Evolutionary conservation across 2,329 filamentous ascomycete species (phyloP).

Genomic region (Ophiocordyceps polyrhachis-furcata): DNA sequence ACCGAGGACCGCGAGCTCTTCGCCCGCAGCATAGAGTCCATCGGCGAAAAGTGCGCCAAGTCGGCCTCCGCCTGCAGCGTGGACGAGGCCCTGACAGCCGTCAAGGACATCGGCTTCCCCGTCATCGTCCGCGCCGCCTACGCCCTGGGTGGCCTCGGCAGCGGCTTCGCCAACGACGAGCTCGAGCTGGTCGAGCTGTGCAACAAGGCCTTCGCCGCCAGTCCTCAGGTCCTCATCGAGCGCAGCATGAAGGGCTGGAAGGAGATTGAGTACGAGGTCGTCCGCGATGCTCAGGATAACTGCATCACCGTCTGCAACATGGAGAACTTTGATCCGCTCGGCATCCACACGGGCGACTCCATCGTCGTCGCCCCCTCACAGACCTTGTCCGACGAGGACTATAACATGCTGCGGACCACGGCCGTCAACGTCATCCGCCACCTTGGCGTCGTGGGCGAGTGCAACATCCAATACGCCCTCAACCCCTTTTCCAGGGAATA

Average conservation of each 20-base stretch:
- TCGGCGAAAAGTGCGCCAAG: conserved; percentile 94
- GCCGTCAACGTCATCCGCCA: conserved; percentile 95
- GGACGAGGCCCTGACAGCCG: conserved; percentile 73
- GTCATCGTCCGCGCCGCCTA: conserved; percentile 96
- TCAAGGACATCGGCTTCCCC: conserved; percentile 84
- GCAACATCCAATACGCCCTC: conserved; percentile 95
- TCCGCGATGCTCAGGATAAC: conserved; percentile 88
- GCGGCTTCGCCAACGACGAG: conserved; percentile 85
- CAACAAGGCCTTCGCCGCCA: conserved; percentile 85
- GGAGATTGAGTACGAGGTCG: conserved; percentile 97
- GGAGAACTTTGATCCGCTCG: conserved; percentile 98
- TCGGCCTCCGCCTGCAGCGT: conserved; percentile 81
- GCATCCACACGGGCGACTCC: conserved; percentile 94
- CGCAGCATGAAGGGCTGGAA: conserved; percentile 99
- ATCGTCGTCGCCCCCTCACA: conserved; percentile 96
- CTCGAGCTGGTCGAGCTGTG: conserved; percentile 70
- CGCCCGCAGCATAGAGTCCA: conserved; percentile 94
- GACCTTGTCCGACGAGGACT: conserved; percentile 91
- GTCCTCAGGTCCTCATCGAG: conserved; percentile 91
- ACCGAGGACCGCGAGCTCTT: conserved; percentile 97
- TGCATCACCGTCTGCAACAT: conserved; percentile 99
- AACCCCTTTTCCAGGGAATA: conserved; percentile 93
- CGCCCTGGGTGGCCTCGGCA: conserved; percentile 83
- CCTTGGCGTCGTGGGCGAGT: conserved; percentile 92
- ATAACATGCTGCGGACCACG: conserved; percentile 96